Conservation (phyloP, 805 yeast genomes). For the Lipomyces yamanashiensis region DNA sequence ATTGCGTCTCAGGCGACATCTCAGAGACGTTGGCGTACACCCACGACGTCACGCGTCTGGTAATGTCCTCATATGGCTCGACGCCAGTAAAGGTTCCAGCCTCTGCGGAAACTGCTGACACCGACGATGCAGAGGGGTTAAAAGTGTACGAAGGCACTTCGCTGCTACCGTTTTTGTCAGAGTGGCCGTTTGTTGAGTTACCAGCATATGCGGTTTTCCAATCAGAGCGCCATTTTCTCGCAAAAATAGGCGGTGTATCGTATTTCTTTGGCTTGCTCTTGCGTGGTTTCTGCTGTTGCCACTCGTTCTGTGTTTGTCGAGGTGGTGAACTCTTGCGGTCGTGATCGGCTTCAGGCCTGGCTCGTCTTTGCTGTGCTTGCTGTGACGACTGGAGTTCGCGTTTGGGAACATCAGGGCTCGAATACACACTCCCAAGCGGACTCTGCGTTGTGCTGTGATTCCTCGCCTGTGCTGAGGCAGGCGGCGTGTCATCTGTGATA, state of each 20-base stretch:
- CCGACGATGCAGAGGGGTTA: slow-evolving; percentile 40
- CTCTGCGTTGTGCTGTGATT: neutral
- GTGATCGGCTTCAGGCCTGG: neutral
- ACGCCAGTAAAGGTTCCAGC: slow-evolving; percentile 63
- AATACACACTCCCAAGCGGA: slow-evolving; percentile 5
- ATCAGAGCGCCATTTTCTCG: slow-evolving; percentile 67
- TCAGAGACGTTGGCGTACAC: slow-evolving; percentile 73
- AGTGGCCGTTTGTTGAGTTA: neutral
- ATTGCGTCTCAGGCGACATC: slow-evolving; percentile 26
- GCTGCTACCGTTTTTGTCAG: neutral
- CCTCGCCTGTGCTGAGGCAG: neutral
- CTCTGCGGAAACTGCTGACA: neutral
- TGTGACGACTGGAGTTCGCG: neutral
- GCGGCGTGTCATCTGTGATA: slow-evolving; percentile 15
- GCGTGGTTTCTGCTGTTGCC: slow-evolving; percentile 8
- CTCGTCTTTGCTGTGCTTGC: neutral
- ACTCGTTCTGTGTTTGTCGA: neutral
- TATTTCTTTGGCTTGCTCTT: slow-evolving; percentile 63
- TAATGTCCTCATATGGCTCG: slow-evolving; percentile 73
- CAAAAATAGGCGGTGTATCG: slow-evolving; percentile 77
- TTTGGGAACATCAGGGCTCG: slow-evolving; percentile 6
- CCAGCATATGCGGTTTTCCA: slow-evolving; percentile 31
- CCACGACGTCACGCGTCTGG: slow-evolving; percentile 82
- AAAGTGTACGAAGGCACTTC: neutral
- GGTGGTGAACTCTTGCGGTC: neutral